Evolutionary conservation across 306 rosid genomes (phyloP), one percentile per base, ranked within the genome.

Genomic region (Datisca glomerata): DNA sequence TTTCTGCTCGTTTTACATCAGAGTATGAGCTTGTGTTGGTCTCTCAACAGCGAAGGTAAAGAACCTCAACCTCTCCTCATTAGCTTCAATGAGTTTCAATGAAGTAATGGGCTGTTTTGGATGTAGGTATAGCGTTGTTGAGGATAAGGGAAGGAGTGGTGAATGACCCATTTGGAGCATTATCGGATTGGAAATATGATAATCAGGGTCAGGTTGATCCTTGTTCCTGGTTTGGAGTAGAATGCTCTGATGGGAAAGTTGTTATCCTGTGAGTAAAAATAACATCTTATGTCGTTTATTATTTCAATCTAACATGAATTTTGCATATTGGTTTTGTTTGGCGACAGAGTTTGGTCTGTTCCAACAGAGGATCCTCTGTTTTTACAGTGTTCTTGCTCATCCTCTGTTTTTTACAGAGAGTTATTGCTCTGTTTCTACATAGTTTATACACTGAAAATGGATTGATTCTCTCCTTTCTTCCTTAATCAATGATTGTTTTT

Each of bases 201-300:
- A 36, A 45, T 11, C 68, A 42, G 16, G 75, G 47, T 43, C 47
- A 37, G 4, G 27, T 17, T 24, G 66, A 70, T 69, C 80, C 57
- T 0, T 82, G 92, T 41, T 73, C 76, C 0, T 75, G 93, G 94
- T 66, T 68, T 12, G 94, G 96, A 2, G 76, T 78, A 7, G 74
- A 81, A 43, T 86, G 86, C 49, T 72, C 79, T 4, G 46, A 65
- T 6, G 83, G 79, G 61, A 66, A 71, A 47, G 80, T 78, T 12
- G 60, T 74, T 23, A 49, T 61, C 73, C 48, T 82, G 96, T 87
- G 73, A 73, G 96, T 47, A 45, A 38, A 25, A n/a, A n/a, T n/a
- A n/a, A n/a, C n/a, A n/a, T n/a, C n/a, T n/a, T n/a, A n/a, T n/a
- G n/a, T n/a, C n/a, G n/a, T n/a, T n/a, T n/a, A n/a, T n/a, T n/a